Evolutionary conservation across 2,329 filamentous ascomycete genomes (phyloP), one percentile per base, ranked within the genome.

Genomic region (Aspergillus fumigatus): DNA sequence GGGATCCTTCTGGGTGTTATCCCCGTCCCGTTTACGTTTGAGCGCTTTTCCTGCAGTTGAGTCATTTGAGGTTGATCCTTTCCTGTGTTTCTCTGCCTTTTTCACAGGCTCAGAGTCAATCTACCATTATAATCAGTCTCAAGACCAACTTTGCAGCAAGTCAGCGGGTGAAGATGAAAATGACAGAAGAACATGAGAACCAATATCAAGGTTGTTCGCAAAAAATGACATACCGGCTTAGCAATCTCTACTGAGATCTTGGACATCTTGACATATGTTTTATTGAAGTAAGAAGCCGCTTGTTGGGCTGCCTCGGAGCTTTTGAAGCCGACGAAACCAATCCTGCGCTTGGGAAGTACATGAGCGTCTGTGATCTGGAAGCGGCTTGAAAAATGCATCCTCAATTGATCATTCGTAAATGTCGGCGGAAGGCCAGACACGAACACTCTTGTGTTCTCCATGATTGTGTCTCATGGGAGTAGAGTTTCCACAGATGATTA

Each of bases 281-380:
- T 90, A 80, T 99, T 92, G 81, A 97, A 97, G 79, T 96, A 96
- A 75, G 90, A 92, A 72, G 95, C 89, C 48, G 94, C 93, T 69
- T 87, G 84, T 56, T 84, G 80, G 55, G 94, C 94, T 71, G 90
- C 88, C 60, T 93, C 85, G 14, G 88, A 79, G 52, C 84, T 89
- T 77, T 90, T 92, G 81, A 93, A 97, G 61, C 94, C 94, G 58
- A 99, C 86, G 81, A 96, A 99, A 66, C 92, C 94, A 75, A 99
- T 97, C 65, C 92, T 85, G 67, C 94, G 86, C 69, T 92, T 87
- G 5, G 90, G 85, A 70, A 97, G 90, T 71, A 97, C 84, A 82
- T 96, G 96, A 67, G 92, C 85, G 77, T 99, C 94, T 53, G 93
- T 97, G 70, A 97, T 85, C 61, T 88, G 80, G 60, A 84, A 84